Conservation (phyloP, 306 rosid genomes). For the Ochetophila trinervis region DNA sequence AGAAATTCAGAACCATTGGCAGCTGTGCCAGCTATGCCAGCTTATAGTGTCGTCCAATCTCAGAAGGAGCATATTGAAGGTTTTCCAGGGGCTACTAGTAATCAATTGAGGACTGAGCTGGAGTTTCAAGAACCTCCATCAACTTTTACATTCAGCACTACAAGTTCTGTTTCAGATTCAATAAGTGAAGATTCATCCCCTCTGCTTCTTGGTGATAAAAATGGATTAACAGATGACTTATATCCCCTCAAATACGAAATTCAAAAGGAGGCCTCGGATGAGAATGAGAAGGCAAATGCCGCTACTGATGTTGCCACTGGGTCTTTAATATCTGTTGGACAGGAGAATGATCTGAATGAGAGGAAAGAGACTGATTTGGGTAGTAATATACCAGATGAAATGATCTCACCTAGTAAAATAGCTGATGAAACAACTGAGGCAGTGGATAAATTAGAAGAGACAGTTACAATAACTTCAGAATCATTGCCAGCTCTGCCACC, state of each 20-base stretch:
- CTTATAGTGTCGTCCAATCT: constrained; percentile 28
- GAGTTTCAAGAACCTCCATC: constrained; percentile 28
- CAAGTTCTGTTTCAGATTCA: constrained; percentile 30
- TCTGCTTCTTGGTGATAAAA: constrained; percentile 22
- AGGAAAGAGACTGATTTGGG: constrained; percentile 26
- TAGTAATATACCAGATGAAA: constrained; percentile 16
- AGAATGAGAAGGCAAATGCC: constrained; percentile 23
- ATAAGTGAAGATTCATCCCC: constrained; percentile 28
- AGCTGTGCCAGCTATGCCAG: constrained; percentile 24
- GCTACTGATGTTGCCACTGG: constrained; percentile 25
- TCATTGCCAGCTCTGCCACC: constrained; percentile 23
- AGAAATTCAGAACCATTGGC: constrained; percentile 31
- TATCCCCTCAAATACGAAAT: constrained; percentile 33
- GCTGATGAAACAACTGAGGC: constrained; percentile 30
- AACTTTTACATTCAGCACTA: constrained; percentile 19
- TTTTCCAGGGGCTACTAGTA: constrained; percentile 18
- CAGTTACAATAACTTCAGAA: constrained; percentile 28
- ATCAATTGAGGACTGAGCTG: constrained; percentile 19
- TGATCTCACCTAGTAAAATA: constrained; percentile 25
- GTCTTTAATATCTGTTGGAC: constrained; percentile 28
- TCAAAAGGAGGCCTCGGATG: constrained; percentile 24
- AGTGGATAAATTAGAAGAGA: constrained; percentile 31
- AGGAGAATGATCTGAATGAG: constrained; percentile 22
- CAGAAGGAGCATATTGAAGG: constrained; percentile 27
- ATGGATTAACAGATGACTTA: constrained; percentile 33